These are phyloP conservation scores for Dactylellina sp. DNA, from an alignment of 2,329 filamentous ascomycete species.

Conservation along the genomic window DNA sequence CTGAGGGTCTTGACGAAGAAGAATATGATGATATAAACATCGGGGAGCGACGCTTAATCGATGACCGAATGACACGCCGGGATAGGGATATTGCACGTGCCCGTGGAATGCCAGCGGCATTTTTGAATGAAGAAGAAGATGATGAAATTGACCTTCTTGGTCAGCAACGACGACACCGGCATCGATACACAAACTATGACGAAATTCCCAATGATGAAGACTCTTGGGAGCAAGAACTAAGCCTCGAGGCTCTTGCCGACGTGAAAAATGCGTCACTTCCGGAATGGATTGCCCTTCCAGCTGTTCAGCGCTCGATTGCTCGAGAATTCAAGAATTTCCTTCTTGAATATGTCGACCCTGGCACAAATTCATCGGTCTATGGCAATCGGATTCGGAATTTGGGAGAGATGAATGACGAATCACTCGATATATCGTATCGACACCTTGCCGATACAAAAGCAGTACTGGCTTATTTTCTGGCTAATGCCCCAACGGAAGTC, in stretches of 20 bases:
- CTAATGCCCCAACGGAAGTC: constrained; percentile 94
- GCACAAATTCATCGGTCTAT: constrained; percentile 85
- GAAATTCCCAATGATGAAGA: constrained; percentile 90
- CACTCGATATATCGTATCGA: constrained; percentile 94
- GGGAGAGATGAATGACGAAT: constrained; percentile 97
- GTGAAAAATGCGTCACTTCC: constrained; percentile 93
- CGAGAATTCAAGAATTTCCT: constrained; percentile 97
- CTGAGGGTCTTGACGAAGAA: constrained; percentile 78
- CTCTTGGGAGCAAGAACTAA: constrained; percentile 90
- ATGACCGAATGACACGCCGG: constrained; percentile 78
- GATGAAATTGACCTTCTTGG: constrained; percentile 88
- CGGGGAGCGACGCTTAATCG: constrained; percentile 75
- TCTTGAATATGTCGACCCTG: constrained; percentile 92
- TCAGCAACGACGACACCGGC: constrained; percentile 84
- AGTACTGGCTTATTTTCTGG: constrained; percentile 92
- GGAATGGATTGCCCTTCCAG: constrained; percentile 91
- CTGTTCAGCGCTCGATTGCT: constrained; percentile 91
- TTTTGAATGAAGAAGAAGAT: constrained; percentile 84
- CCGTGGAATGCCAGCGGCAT: constrained; percentile 77
- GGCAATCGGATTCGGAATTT: constrained; percentile 92
- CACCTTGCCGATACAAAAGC: constrained; percentile 91
- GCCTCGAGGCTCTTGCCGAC: constrained; percentile 88
- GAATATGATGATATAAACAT: constrained; percentile 78
- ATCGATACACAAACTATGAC: constrained; percentile 77
- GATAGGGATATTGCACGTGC: constrained; percentile 77